Evolutionary conservation across 257 asterid genomes (phyloP).

Genomic region (Sherardia arvensis): DNA sequence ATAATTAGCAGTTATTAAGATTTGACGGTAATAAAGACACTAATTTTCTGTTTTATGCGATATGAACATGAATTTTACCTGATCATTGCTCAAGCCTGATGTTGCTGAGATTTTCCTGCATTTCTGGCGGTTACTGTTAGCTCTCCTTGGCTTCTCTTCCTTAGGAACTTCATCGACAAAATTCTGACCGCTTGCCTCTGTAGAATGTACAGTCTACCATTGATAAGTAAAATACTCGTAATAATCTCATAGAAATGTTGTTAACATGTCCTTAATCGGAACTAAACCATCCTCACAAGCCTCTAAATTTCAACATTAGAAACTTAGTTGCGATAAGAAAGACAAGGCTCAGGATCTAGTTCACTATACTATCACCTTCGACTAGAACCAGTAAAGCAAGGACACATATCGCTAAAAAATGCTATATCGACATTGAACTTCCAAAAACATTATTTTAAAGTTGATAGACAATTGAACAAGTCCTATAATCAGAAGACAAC

Average conservation of each 20-base stretch:
- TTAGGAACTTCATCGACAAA: conserved; percentile 41
- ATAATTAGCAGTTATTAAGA: background rate
- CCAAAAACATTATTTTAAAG: background rate
- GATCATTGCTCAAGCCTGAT: conserved; percentile 27
- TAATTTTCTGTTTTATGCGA: background rate
- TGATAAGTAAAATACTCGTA: background rate
- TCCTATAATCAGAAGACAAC: background rate
- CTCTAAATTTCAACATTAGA: background rate
- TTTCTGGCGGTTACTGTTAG: conserved; percentile 15
- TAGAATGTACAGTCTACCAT: conserved; percentile 4
- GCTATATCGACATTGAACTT: background rate
- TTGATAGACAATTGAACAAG: background rate
- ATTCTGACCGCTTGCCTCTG: conserved; percentile 64
- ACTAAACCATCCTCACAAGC: background rate
- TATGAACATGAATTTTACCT: conserved; percentile 17
- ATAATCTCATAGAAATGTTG: background rate
- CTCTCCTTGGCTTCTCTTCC: conserved; percentile 25
- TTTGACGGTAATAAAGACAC: too few species aligned
- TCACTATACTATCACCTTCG: background rate
- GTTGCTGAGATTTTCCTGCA: conserved; percentile 21
- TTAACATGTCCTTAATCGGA: background rate
- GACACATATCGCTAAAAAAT: background rate
- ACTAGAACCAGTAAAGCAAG: background rate
- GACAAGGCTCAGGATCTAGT: background rate
- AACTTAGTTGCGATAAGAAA: background rate